Base-by-base conservation (phyloP, 1,139 yeast genomes). In the Taphrina communis region DNA sequence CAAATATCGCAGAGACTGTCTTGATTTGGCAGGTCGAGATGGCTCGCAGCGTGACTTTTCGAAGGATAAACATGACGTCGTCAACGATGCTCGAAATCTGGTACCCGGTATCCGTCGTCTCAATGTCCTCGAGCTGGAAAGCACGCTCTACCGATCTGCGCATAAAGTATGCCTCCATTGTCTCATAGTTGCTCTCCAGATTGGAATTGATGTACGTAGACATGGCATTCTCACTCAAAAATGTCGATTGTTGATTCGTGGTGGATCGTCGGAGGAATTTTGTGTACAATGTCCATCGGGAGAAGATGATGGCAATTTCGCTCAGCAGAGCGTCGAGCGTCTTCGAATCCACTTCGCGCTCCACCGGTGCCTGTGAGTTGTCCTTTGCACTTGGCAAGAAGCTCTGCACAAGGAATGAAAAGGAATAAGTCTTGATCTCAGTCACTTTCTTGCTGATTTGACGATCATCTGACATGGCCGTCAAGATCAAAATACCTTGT, bases 401-500 rank as follows among this genome's bases (percentile, higher is more conserved):
- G 21, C 67, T 63, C 56, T 63, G 67, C 38, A 63, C 79, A 60
- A 81, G 74, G 69, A 74, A 79, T 68, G 75, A 73, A 76, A 87
- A 91, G 12, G 82, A 81, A 74, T 89, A 89, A 21, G 81, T 75
- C 42, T 81, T 79, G 57, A 90, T 83, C 59, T 59, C 63, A 21
- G 55, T 42, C 9, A 70, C 25, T 50, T 66, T 66, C 12, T 85
- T 82, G 50, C 83, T 86, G 11, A 91, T 76, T 53, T 88, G 82
- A 72, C 90, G 83, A 62, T 85, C 83, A 73, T 90, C 97, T 81
- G 88, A 86, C 76, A 91, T 91, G 0, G 96, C 90, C 76, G 94
- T 98, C 69, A 90, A 82, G 11, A 94, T 89, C 61, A 94, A 80
- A 0, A 96, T 96, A 35, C 95, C 89, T 75, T 94, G 99, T 14